These are phyloP conservation scores for Niebla homalea DNA, from an alignment of 495 filamentous ascomycete species.

Conservation along the genomic window DNA sequence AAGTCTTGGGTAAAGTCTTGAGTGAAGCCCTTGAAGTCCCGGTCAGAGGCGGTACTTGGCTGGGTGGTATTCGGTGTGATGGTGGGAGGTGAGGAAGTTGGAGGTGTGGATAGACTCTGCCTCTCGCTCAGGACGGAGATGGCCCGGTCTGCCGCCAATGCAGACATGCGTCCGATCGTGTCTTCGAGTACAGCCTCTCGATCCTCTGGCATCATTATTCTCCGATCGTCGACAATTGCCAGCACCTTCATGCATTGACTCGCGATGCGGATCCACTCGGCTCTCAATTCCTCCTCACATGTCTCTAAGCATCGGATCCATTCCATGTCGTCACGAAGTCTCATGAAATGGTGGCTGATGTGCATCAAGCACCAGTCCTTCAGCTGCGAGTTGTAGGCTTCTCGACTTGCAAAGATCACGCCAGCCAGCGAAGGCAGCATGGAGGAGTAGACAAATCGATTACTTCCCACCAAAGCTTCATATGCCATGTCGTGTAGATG, in stretches of 20 bases:
- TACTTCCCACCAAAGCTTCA: constrained; percentile 3
- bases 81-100: neutral
- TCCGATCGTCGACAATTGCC: neutral
- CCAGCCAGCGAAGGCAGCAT: constrained; percentile 7
- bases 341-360: constrained; percentile 3
- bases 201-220: neutral
- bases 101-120: neutral
- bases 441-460: constrained; percentile 1
- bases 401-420: constrained; percentile 7
- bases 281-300: constrained; percentile 1
- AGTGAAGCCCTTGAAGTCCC: too few relatives aligned
- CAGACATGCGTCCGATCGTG: neutral
- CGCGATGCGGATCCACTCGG: constrained; percentile 6
- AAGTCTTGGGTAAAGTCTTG: too few relatives aligned
- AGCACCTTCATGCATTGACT: neutral
- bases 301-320: constrained; percentile 4
- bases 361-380: constrained; percentile 11
- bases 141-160: neutral
- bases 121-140: neutral
- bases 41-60: neutral
- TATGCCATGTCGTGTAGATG: constrained; percentile 5
- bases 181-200: neutral
- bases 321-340: constrained; percentile 4
- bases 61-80: neutral
- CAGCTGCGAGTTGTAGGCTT: constrained; percentile 2